Evolutionary conservation across 805 yeast genomes (phyloP).

Genomic region (Candida xyloterini): DNA sequence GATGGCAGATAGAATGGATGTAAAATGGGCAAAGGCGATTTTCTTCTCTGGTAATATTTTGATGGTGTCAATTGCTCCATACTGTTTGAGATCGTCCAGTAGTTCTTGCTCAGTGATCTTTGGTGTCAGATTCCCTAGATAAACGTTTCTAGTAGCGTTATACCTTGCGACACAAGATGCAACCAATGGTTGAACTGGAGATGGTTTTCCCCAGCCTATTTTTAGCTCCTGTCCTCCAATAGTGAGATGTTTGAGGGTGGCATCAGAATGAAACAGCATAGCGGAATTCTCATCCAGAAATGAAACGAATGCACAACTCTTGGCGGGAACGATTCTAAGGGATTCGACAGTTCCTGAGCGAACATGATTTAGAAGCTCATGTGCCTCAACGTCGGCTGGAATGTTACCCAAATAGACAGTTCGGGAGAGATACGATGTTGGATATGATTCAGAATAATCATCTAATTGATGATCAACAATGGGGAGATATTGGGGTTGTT

Average conservation of each 20-base stretch:
- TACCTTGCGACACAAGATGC: slow-evolving; percentile 73
- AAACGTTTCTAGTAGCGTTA: slow-evolving; percentile 92
- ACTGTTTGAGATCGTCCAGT: slow-evolving; percentile 60
- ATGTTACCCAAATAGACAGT: slow-evolving; percentile 89
- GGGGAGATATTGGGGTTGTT: slow-evolving; percentile 11
- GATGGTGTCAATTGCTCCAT: slow-evolving; percentile 82
- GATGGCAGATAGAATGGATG: slow-evolving; percentile 82
- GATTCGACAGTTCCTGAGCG: slow-evolving; percentile 87
- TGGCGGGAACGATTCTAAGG: slow-evolving; percentile 73
- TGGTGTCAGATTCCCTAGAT: slow-evolving; percentile 69
- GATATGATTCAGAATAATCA: slow-evolving; percentile 2
- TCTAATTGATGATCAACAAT: slow-evolving; percentile 3
- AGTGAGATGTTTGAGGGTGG: slow-evolving; percentile 75
- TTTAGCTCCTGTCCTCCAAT: slow-evolving; percentile 79
- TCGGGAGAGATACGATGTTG: slow-evolving; percentile 45
- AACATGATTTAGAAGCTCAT: slow-evolving; percentile 84
- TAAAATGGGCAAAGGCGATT: slow-evolving; percentile 87
- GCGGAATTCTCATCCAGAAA: slow-evolving; percentile 89
- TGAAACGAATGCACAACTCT: slow-evolving; percentile 86
- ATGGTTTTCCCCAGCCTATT: slow-evolving; percentile 90
- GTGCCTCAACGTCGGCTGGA: slow-evolving; percentile 75
- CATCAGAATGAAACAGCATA: slow-evolving; percentile 88
- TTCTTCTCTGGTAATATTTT: slow-evolving; percentile 78
- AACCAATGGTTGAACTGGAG: slow-evolving; percentile 71
- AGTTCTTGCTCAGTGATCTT: slow-evolving; percentile 66